Base-by-base conservation (phyloP, 1,284 basidiomycete species). In the Psilocybe mexicana region DNA sequence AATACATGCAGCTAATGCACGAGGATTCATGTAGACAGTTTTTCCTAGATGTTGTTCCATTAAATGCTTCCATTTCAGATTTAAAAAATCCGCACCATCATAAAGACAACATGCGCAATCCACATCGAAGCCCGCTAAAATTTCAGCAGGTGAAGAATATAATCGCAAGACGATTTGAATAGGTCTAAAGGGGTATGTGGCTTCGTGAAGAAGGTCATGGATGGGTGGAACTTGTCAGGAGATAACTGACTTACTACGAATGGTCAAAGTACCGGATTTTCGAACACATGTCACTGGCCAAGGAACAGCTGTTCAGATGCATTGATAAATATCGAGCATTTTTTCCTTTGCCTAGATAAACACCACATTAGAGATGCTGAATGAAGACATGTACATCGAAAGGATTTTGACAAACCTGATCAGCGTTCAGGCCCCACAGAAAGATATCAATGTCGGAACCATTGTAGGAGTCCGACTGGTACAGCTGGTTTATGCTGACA, bases 101-200 rank as follows among this genome's bases (percentile, higher is more conserved):
- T 77, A 85, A 0, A 76, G 76, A 54, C 79, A 80, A 68, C 81
- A 84, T 12, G 82, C 76, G 0, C 79, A 77, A 61, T 85, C 83
- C 36, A 86, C 76, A 61, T 85, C 83, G 60, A 86, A 85, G 1
- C 83, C 83, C 6, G 82, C 79, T 1, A 86, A 71, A 51, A 85
- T 75, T 64, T 86, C 83, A 1, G 82, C 81, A 12, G 83, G 83
- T 23, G 82, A 82, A 7, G 65, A 69, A 60, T 84, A 85, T 3
- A 85, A 69, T 28, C 82, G 76, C n/a, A 84, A 70, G 3, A 84
- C 77, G 56, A 85, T 81, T 65, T 85, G 83, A 14, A 85, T 72
- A 10, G 77, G 75, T 26, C 82, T 78, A 61, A 81, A 82, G 1
- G 83, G 82, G 63, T 82, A 84, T 71, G 83, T 81, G n/a, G 81